Base-by-base conservation (phyloP, 768 basidiomycete genomes). In the Boletus sp. region DNA sequence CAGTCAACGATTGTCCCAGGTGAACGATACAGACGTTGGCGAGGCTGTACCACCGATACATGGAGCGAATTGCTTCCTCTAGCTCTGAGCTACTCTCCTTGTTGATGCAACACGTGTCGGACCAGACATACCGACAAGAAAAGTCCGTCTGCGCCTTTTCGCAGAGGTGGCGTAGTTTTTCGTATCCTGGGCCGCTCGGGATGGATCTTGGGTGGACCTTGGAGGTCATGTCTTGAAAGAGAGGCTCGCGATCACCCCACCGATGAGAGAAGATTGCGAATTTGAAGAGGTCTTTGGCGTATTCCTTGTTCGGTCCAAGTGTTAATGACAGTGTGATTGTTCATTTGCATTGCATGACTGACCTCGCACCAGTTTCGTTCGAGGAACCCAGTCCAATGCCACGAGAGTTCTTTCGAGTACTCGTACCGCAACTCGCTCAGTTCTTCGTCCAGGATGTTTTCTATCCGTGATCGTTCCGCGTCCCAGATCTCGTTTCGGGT, bases 11-110 rank as follows among this genome's bases (percentile, higher is more conserved):
- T 7, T 38, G 35, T 17, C 52, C 52, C 33, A 60, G 14, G 41
- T 64, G 49, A 2, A 64, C 57, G 47, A 64, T 64, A 4, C 53
- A 60, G 46, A 60, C 32, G 15, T 60, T n/a, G 25, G 61, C 61
- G 4, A 59, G 42, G 30, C 48, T 62, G 34, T 62, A 61, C 57
- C 62, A 55, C 14, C 32, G 52, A 25, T 51, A 60, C 44, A 61
- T 63, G 47, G 57, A 59, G 3, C 50, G 58, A 19, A 53, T 50
- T 6, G 57, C 51, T 27, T 59, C 58, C 8, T 50, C 57, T 11
- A 58, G 17, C 33, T 59, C 58, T 10, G 50, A 52, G 46, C 50
- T 58, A 10, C 56, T 58, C 42, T 58, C 50, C 44, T 55, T 55
- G 37, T 46, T 55, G 39, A 55, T 51, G n/a, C 50, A 55, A 34